These are phyloP conservation scores for Hyphopichia pseudoburtonii DNA, from an alignment of 1,139 yeast species.

Conservation along the genomic window DNA sequence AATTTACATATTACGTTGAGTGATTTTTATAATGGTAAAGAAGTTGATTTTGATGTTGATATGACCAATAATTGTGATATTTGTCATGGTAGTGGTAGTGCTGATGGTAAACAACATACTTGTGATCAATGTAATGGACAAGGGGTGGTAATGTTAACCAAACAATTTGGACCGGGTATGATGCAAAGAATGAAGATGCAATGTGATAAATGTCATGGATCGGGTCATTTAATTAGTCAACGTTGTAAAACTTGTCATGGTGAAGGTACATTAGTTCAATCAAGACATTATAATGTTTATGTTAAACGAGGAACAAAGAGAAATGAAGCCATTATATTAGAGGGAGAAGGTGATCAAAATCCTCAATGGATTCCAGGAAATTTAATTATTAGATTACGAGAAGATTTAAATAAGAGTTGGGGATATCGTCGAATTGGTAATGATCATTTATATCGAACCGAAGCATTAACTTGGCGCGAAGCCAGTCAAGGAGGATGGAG, in stretches of 20 bases:
- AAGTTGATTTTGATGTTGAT: constrained; percentile 59
- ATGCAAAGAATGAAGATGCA: constrained; percentile 76
- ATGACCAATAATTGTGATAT: constrained; percentile 72
- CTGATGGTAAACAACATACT: constrained; percentile 64
- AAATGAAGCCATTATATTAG: constrained; percentile 55
- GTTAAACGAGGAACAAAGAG: constrained; percentile 72
- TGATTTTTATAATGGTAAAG: constrained; percentile 71
- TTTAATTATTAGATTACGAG: constrained; percentile 57
- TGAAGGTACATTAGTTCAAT: constrained; percentile 55
- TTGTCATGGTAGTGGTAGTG: constrained; percentile 84
- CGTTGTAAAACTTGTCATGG: constrained; percentile 75
- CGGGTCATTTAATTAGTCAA: constrained; percentile 63
- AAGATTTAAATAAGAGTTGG: constrained; percentile 55
- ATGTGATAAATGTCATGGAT: constrained; percentile 81
- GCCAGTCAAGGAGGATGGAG: constrained; percentile 81
- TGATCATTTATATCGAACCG: constrained; percentile 74
- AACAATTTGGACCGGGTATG: constrained; percentile 89
- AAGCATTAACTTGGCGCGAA: constrained; percentile 69
- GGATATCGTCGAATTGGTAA: constrained; percentile 90
- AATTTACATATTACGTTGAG: constrained; percentile 55
- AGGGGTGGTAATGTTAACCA: constrained; percentile 65
- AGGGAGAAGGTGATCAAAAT: constrained; percentile 79
- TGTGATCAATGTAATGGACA: constrained; percentile 74
- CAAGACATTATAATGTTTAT: constrained; percentile 59
- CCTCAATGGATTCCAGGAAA: constrained; percentile 88